These are phyloP conservation scores for Rubus parviflorus DNA, from an alignment of 306 rosid species.

Conservation along the genomic window DNA sequence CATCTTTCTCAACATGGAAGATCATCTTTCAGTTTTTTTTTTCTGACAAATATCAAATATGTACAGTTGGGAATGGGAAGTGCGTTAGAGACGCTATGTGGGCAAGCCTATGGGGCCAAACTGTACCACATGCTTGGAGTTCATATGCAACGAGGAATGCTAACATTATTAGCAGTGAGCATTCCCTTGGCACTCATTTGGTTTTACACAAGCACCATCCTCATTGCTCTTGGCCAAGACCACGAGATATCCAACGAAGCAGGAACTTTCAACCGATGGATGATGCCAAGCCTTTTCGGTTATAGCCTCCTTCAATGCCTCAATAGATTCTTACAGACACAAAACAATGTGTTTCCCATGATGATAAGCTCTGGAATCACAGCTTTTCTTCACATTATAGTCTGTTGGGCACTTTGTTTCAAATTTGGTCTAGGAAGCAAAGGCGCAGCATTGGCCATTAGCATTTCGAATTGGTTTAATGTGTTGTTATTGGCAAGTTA, in stretches of 20 bases:
- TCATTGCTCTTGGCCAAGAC: slow-evolving; percentile 44
- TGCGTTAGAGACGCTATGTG: slow-evolving; percentile 60
- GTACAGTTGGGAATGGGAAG: slow-evolving; percentile 58
- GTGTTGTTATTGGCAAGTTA: slow-evolving; percentile 40
- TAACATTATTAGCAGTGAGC: slow-evolving; percentile 36
- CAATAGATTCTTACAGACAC: slow-evolving; percentile 55
- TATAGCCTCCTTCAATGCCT: slow-evolving; percentile 52
- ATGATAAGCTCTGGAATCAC: slow-evolving; percentile 50
- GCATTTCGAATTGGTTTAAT: slow-evolving; percentile 51
- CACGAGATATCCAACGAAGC: slow-evolving; percentile 45
- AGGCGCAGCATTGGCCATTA: slow-evolving; percentile 57
- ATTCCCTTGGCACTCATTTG: slow-evolving; percentile 45
- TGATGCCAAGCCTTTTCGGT: slow-evolving; percentile 52
- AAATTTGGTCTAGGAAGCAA: slow-evolving; percentile 38
- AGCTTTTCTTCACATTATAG: slow-evolving; percentile 37
- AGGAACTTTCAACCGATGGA: slow-evolving; percentile 42
- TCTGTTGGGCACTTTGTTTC: slow-evolving; percentile 55
- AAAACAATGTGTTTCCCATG: slow-evolving; percentile 60
- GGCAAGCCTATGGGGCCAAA: slow-evolving; percentile 61
- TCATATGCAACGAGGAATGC: slow-evolving; percentile 54
- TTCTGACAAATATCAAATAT: background rate
- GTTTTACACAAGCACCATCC: slow-evolving; percentile 44
- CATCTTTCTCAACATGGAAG: background rate
- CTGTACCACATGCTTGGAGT: slow-evolving; percentile 56
- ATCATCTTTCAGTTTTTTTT: background rate